Conservation (phyloP, 2,329 filamentous ascomycete species). For the Aspergillus novofumigatus region DNA sequence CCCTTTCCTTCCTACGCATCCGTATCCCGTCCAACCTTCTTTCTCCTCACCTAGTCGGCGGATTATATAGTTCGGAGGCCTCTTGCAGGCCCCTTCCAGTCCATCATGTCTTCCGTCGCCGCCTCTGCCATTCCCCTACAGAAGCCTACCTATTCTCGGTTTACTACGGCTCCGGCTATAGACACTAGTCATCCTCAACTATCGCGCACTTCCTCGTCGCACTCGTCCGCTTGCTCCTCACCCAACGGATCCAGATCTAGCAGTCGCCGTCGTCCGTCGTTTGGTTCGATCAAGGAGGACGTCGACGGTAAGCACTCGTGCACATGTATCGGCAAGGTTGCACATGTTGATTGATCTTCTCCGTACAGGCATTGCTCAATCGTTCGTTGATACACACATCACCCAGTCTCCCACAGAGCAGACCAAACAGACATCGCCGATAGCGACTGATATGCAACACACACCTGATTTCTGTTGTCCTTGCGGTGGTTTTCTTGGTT, state of each 20-base stretch:
- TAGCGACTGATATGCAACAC: conserved; percentile 30
- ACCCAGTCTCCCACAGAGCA: conserved; percentile 25
- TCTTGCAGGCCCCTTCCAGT: conserved; percentile 16
- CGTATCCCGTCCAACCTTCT: not conserved
- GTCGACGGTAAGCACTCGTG: conserved; percentile 31
- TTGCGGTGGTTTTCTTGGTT: conserved; percentile 42
- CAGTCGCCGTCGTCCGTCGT: conserved; percentile 38
- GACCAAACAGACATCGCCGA: conserved; percentile 15
- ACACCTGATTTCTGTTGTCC: conserved; percentile 44
- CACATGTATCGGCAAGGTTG: not conserved
- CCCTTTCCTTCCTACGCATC: not conserved
- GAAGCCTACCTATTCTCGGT: conserved; percentile 23
- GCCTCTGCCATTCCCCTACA: conserved; percentile 17
- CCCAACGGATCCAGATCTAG: conserved; percentile 36
- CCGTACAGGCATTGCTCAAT: conserved; percentile 39
- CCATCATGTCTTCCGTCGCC: conserved; percentile 28
- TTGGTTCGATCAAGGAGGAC: conserved; percentile 44
- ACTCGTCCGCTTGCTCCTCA: conserved; percentile 29
- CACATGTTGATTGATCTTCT: conserved; percentile 2
- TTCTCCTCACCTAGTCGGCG: not conserved
- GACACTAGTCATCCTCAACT: conserved; percentile 15
- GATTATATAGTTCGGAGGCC: conserved; percentile 11
- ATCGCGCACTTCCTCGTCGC: conserved; percentile 31
- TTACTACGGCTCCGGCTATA: conserved; percentile 18
- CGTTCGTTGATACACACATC: conserved; percentile 40